Evolutionary conservation across 495 filamentous ascomycete species (phyloP).

Genomic region (Lentithecium fluviatile): DNA sequence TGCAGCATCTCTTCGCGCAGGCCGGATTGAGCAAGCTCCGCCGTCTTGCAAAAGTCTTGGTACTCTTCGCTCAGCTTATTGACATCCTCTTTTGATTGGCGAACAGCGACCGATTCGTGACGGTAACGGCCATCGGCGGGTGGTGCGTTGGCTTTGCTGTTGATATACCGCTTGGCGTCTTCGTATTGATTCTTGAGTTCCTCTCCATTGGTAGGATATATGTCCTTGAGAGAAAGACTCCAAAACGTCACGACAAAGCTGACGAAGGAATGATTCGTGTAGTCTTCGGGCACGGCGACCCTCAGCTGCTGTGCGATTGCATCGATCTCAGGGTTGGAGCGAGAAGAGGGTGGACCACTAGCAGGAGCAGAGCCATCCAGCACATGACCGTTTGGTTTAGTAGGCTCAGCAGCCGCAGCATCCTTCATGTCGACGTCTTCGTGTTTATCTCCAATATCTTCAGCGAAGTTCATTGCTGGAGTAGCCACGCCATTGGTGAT

Average conservation of each 20-base stretch:
- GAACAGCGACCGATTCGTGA: not conserved
- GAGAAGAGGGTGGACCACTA: conserved; percentile 40
- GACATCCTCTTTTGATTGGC: conserved; percentile 8
- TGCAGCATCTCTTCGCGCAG: conserved; percentile 73
- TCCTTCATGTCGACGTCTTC: conserved; percentile 47
- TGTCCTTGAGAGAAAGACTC: conserved; percentile 78
- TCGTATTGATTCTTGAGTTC: conserved; percentile 64
- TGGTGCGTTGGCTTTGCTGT: not conserved
- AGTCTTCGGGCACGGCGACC: conserved; percentile 57
- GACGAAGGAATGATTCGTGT: conserved; percentile 66
- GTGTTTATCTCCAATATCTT: not conserved
- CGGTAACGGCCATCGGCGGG: not conserved
- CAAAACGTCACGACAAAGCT: conserved; percentile 91
- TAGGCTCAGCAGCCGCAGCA: conserved; percentile 5
- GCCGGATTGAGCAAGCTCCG: conserved; percentile 46
- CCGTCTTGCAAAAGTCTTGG: not conserved
- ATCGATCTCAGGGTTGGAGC: conserved; percentile 72
- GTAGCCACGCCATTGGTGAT: not conserved
- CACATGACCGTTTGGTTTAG: not conserved
- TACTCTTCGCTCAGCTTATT: conserved; percentile 1
- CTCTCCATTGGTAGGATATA: conserved; percentile 74
- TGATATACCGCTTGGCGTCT: conserved; percentile 43
- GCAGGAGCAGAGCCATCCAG: conserved; percentile 12
- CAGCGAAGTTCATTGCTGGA: not conserved
- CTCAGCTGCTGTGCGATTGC: conserved; percentile 69